A percentile compares a stretch with the other conserved stretches of the same genome.
phyloP scores from a whole-genome alignment of 345 rosid species.

The Brassica carinata region DNA sequence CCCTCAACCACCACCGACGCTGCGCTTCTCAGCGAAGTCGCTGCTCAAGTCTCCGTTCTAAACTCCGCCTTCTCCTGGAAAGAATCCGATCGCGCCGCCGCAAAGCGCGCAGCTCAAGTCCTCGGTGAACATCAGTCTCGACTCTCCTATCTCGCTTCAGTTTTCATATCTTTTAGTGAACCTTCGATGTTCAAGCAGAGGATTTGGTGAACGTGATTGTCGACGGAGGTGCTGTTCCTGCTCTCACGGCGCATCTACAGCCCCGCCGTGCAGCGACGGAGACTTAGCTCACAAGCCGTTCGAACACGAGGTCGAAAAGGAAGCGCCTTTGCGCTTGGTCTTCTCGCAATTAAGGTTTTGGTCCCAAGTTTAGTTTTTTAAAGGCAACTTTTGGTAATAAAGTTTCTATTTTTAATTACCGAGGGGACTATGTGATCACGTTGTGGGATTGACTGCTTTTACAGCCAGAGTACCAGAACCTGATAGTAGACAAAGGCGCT shows the following conservation, averaged over 20 bases:
- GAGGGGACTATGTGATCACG: constrained; percentile 20
- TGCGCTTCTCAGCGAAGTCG: constrained; percentile 61
- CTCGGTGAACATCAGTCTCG: constrained; percentile 50
- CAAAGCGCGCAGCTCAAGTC: constrained; percentile 92
- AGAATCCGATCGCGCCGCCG: constrained; percentile 90
- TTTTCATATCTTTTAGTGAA: constrained; percentile 25
- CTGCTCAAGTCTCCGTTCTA: constrained; percentile 73
- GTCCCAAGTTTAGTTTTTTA: no score
- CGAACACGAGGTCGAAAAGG: constrained; percentile 98
- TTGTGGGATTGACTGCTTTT: constrained; percentile 39
- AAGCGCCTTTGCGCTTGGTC: constrained; percentile 94
- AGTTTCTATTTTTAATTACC: no score
- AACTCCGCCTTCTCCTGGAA: constrained; percentile 74
- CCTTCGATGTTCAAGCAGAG: constrained; percentile 57
- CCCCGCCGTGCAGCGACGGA: constrained; percentile 64
- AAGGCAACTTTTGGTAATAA: no score
- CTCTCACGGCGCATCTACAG: constrained; percentile 88
- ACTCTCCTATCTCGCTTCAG: no score
- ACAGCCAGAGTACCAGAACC: constrained; percentile 99
- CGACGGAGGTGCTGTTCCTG: constrained; percentile 95
- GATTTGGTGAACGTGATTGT: constrained; percentile 94
- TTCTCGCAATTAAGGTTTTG: constrained; percentile 90
- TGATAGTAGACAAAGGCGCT: constrained; percentile 92
- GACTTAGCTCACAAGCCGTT: constrained; percentile 61
- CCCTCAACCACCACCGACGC: constrained; percentile 73